Percentiles rank a stretch among this genome's conserved stretches.
phyloP scores from a whole-genome alignment of 108 stramenopile genomes.

The Seminavis robusta region DNA sequence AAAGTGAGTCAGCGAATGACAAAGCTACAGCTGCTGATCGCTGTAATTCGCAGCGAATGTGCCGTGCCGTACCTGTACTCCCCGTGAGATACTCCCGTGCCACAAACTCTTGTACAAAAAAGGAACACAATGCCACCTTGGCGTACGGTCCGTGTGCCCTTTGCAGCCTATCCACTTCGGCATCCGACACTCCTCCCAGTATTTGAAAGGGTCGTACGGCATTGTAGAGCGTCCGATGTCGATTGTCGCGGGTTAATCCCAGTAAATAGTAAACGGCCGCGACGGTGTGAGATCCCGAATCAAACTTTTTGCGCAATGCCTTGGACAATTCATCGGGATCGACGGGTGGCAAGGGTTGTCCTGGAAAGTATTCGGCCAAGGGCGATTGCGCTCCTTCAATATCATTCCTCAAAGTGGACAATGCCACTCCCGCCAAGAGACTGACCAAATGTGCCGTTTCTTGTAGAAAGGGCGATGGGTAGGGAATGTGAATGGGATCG shows the following conservation, averaged over 20 bases:
- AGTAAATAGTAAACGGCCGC: slow-evolving; percentile 37
- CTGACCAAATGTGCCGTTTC: slow-evolving; percentile 66
- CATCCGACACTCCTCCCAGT: slow-evolving; percentile 63
- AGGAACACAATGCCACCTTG: slow-evolving; percentile 48
- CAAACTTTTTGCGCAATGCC: slow-evolving; percentile 3
- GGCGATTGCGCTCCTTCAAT: slow-evolving; percentile 52
- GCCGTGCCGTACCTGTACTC: slow-evolving; percentile 51
- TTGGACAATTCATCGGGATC: slow-evolving; percentile 34
- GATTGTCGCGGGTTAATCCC: slow-evolving; percentile 39
- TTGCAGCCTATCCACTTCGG: slow-evolving; percentile 42
- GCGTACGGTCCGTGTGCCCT: slow-evolving; percentile 55
- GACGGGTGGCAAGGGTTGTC: slow-evolving; percentile 43
- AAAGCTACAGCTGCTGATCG: neutral
- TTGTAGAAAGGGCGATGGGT: slow-evolving; percentile 61
- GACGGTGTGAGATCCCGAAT: neutral
- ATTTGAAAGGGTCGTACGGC: slow-evolving; percentile 64
- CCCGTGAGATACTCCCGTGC: slow-evolving; percentile 56
- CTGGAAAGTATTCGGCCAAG: slow-evolving; percentile 50
- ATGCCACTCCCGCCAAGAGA: slow-evolving; percentile 60
- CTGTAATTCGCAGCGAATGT: slow-evolving; percentile 28
- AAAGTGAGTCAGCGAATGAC: neutral
- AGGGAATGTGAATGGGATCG: slow-evolving; percentile 4
- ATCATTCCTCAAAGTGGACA: slow-evolving; percentile 62
- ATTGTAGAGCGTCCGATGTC: slow-evolving; percentile 61
- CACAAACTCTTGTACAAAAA: slow-evolving; percentile 73